phyloP scores from a whole-genome alignment of 345 rosid species.

The Firmiana major region DNA sequence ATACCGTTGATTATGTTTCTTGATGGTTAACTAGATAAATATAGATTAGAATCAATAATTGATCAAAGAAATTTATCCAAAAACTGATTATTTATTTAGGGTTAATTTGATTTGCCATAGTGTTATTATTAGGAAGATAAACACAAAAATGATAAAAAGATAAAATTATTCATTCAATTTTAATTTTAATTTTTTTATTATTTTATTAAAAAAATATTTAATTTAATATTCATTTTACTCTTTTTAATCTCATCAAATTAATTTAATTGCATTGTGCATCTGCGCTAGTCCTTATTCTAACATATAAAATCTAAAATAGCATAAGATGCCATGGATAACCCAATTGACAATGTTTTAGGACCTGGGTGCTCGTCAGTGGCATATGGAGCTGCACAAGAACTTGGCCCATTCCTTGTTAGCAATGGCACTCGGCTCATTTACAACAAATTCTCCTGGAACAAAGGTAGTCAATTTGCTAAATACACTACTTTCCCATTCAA shows the following conservation, averaged over 20 bases:
- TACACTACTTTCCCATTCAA: background rate
- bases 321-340: background rate
- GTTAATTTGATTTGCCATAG: too few relatives aligned
- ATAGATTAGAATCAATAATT: background rate
- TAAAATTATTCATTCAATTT: too few relatives aligned
- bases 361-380: constrained; percentile 89
- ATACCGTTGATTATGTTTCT: background rate
- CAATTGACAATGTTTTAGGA: constrained; percentile 32
- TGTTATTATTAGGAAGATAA: too few relatives aligned
- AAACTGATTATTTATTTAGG: background rate
- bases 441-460: constrained; percentile 65
- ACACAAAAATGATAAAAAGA: too few relatives aligned
- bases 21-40: background rate
- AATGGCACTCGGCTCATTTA: constrained; percentile 33
- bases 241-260: too few relatives aligned
- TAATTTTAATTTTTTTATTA: too few relatives aligned
- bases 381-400: constrained; percentile 72
- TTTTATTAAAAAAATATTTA: too few relatives aligned
- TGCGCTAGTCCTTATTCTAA: too few relatives aligned
- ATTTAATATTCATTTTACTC: too few relatives aligned
- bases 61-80: too few relatives aligned
- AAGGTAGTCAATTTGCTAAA: constrained; percentile 32
- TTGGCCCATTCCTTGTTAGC: constrained; percentile 62
- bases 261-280: too few relatives aligned
- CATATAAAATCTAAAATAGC: background rate